Evolutionary conservation across 78 protist genomes (phyloP), one percentile per base, ranked within the genome.

Genomic region (Polysphondylium violaceum): DNA sequence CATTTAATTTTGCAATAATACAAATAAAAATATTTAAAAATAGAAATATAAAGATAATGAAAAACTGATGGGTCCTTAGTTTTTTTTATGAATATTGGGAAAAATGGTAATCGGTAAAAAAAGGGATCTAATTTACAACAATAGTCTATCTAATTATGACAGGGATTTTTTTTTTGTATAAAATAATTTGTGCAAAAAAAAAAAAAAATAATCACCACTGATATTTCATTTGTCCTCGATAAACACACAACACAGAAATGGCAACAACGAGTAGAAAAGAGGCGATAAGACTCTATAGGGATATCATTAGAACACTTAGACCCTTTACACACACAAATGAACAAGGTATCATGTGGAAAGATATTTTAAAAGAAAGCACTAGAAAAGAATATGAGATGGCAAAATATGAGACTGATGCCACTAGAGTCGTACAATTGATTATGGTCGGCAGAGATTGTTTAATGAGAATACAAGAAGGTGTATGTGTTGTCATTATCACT

Each of bases 381-480:
- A 69, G 89, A 68, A 31, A 69, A 36, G 89, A 81, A 36, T 81
- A 21, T 68, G 89, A 81, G 21, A 58, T 25, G 2, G 19, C 60
- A 8, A 81, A 63, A 56, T 81, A 31, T 68, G 89, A 68, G 21
- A 68, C 68, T 1, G 71, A 81, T 68, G 78, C 89, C 14, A 51
- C 58, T n/a, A 69, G 25, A 81, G 68, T 51, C 12, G 68, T 81
- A 14, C 59, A 81, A 56, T 11, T 81, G 25, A 21, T 81, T 14
- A 81, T 81, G 89, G 89, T 81, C 58, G 89, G 89, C 6, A 47
- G 89, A 65, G 89, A 81, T 68, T 81, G 89, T 81, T 51, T 81
- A 41, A 81, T 81, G 89, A 81, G 41, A 58, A 81, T 81, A 31
- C 89, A 81, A 81, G 69, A 81, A 51, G 89, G 89, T n/a, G 89